Conservation (phyloP, 192 early-diverging fungal genomes). For the Coemansia nantahalensis region DNA sequence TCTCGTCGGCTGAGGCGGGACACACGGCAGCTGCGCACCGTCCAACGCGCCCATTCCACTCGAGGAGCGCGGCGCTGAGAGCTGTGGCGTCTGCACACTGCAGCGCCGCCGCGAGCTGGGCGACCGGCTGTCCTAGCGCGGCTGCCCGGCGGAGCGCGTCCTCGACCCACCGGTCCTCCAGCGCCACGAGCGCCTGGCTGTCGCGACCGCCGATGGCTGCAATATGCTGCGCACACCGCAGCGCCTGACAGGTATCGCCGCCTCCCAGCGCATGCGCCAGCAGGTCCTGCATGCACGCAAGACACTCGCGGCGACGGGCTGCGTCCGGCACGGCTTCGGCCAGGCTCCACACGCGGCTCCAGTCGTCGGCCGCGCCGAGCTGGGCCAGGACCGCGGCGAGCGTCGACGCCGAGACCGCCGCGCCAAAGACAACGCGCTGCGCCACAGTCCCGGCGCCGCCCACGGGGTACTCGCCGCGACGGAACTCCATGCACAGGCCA, state of each 20-base stretch:
- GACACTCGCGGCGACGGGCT: background rate
- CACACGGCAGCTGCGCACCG: background rate
- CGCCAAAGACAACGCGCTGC: conserved; percentile 12
- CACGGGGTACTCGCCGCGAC: conserved; percentile 3
- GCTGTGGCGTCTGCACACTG: conserved; percentile 2
- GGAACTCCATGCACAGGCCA: conserved; percentile 14
- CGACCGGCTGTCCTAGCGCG: background rate
- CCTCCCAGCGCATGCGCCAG: conserved; percentile 16
- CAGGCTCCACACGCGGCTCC: conserved; percentile 32
- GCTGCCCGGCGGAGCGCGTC: background rate
- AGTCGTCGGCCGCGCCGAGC: conserved; percentile 12
- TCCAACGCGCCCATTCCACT: conserved; percentile 11
- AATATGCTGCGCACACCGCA: conserved; percentile 7
- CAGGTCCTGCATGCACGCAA: conserved; percentile 1
- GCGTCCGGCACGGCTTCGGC: background rate
- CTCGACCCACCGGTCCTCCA: background rate
- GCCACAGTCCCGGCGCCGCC: conserved; percentile 3
- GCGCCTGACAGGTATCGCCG: conserved; percentile 11
- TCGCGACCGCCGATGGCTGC: background rate
- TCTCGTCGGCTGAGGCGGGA: background rate
- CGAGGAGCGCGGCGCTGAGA: background rate
- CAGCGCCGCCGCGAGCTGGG: conserved; percentile 2
- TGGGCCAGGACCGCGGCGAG: conserved; percentile 6
- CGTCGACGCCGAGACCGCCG: background rate
- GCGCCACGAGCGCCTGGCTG: background rate